A percentile compares a stretch with the other conserved stretches of the same genome.
Evolutionary conservation across 257 asterid species (phyloP).

Genomic region (Forsythia suspensa): DNA sequence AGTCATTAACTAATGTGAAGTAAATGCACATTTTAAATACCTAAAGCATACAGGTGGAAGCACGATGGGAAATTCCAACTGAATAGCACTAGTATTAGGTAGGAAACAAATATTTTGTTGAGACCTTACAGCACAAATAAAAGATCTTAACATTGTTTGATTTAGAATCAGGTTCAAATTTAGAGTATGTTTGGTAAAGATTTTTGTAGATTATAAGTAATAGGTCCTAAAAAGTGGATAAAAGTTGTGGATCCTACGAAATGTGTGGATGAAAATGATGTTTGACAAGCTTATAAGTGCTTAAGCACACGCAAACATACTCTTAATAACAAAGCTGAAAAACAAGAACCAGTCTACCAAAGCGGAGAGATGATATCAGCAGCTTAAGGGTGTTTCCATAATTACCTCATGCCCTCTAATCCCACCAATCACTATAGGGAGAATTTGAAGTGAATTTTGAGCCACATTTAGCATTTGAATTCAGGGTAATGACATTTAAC

Average conservation of each 20-base stretch:
- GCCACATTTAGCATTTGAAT: background rate
- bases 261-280: too few species aligned
- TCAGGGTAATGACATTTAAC: background rate
- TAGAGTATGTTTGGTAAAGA: background rate
- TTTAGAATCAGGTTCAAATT: background rate
- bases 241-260: too few species aligned
- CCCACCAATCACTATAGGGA: background rate
- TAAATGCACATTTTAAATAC: background rate
- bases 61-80: background rate
- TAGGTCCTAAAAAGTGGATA: too few species aligned
- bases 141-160: background rate
- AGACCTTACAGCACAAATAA: background rate
- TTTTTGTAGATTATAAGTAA: too few species aligned
- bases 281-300: too few species aligned
- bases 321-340: background rate
- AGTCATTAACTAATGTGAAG: background rate
- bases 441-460: background rate
- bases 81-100: background rate
- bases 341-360: background rate
- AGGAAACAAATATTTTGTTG: background rate
- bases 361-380: background rate
- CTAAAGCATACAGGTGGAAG: background rate
- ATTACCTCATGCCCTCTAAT: background rate
- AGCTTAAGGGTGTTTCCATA: background rate
- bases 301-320: too few species aligned